Evolutionary conservation across 1,284 basidiomycete genomes (phyloP), one percentile per base, ranked within the genome.

Genomic region (Leucoagaricus sp.): DNA sequence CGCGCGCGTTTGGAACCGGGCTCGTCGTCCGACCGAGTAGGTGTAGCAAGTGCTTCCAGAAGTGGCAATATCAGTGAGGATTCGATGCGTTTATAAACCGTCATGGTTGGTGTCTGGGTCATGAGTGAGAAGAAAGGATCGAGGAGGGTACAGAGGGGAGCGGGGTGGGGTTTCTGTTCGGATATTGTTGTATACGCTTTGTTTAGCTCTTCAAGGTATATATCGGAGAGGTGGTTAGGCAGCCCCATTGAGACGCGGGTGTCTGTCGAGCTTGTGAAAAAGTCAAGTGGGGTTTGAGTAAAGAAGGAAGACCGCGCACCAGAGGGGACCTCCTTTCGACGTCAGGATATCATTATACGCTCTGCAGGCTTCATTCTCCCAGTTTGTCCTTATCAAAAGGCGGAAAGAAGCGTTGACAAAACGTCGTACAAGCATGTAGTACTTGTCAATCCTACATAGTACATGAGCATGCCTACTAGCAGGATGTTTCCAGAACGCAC

Each of bases 131-230:
- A 71, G 73, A 93, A 91, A 8, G 93, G 92, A 5, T 71, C 65
- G 36, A 94, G 68, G 19, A 95, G 64, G 0, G 74, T 71, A 7
- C 75, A 66, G 8, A 94, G 72, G 4, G 91, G 92, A 9, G 74
- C 79, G 15, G 84, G 81, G 0, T 63, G 60, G 40, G 77, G 64
- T 13, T 65, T 60, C 46, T 67, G 57, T 41, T 61, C 25, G n/a
- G 63, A 57, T 34, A 64, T 64, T 26, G 64, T 60, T 13, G 65
- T 68, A 31, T 85, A 63, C 13, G 84, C 86, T 65, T 91, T 94
- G 67, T 98, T 86, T 28, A 99, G 82, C 70, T 99, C 96, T 62
- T 92, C 89, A 7, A 97, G 72, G 72, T 93, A 98, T 47, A 98
- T 86, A 68, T 99, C 96, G 23, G 87, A 80, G 7, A 99, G 70